Evolutionary conservation across 2,329 filamentous ascomycete species (phyloP).

Genomic region (Nothomitra cinnamomea): DNA sequence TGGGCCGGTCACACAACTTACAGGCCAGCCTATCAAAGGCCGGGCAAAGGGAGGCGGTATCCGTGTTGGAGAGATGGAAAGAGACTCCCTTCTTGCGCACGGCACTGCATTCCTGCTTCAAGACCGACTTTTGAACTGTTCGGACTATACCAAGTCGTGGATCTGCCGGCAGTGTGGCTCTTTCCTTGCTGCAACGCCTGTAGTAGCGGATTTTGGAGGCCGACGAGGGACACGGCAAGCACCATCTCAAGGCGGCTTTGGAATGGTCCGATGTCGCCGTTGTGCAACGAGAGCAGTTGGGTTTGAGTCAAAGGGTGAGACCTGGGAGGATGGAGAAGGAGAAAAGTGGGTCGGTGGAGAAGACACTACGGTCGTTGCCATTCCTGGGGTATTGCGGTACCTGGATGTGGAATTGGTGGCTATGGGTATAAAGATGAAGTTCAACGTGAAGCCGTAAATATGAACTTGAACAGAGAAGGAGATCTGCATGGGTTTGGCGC

Average conservation of each 20-base stretch:
- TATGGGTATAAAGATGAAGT: constrained; percentile 94
- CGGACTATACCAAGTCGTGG: constrained; percentile 78
- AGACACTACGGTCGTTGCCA: constrained; percentile 77
- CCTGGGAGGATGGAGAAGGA: constrained; percentile 84
- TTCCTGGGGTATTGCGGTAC: constrained; percentile 83
- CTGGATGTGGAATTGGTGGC: constrained; percentile 88
- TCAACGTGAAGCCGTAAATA: constrained; percentile 44
- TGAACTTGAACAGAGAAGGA: not conserved
- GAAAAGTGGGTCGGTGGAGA: constrained; percentile 74
- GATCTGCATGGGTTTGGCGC: constrained; percentile 1
- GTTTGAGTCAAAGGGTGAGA: constrained; percentile 43
- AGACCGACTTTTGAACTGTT: constrained; percentile 92
- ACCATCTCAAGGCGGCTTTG: constrained; percentile 14
- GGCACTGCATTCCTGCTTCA: constrained; percentile 89
- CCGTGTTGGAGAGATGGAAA: constrained; percentile 98
- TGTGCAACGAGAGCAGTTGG: constrained; percentile 39
- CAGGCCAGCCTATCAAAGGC: constrained; percentile 93
- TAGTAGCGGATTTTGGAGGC: constrained; percentile 32
- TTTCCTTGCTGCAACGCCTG: constrained; percentile 76
- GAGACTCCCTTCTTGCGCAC: constrained; percentile 85
- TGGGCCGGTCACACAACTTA: constrained; percentile 75
- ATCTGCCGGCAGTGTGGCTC: constrained; percentile 80
- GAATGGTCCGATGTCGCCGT: constrained; percentile 57
- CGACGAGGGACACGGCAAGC: constrained; percentile 14
- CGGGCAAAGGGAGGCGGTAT: constrained; percentile 94